These are phyloP conservation scores for Westerdykella aurantiaca DNA, from an alignment of 2,329 filamentous ascomycete genomes.

Conservation along the genomic window DNA sequence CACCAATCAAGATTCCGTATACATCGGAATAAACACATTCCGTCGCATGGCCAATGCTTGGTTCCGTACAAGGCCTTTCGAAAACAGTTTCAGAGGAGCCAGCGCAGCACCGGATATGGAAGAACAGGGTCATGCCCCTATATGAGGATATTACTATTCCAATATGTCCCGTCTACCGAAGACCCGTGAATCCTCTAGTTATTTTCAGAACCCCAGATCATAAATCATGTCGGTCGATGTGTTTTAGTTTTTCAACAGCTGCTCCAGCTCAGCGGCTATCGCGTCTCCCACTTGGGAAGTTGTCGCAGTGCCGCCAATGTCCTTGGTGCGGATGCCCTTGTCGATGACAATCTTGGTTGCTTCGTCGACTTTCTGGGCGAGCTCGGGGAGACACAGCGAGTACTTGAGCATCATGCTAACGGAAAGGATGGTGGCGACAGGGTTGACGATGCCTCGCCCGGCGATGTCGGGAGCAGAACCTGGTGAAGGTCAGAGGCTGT, in stretches of 20 bases:
- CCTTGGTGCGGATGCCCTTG: constrained; percentile 68
- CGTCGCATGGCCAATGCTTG: no score
- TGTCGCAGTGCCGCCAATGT: constrained; percentile 71
- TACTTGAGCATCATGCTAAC: constrained; percentile 96
- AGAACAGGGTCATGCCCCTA: no score
- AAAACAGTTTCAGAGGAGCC: no score
- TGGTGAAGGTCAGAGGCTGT: constrained; percentile 29
- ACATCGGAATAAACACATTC: no score
- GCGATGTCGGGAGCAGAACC: constrained; percentile 91
- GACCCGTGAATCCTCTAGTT: no score
- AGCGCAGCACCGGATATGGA: no score
- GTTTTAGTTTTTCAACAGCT: constrained; percentile 49
- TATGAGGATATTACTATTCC: no score
- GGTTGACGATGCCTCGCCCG: constrained; percentile 86
- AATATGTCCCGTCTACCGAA: no score
- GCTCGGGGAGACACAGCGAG: constrained; percentile 71
- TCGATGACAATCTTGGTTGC: constrained; percentile 79
- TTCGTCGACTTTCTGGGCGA: constrained; percentile 73
- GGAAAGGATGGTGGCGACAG: constrained; percentile 84
- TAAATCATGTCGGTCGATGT: background rate
- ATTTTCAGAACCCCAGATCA: no score
- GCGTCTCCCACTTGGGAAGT: constrained; percentile 81
- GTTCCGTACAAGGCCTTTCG: no score
- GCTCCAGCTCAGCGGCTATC: constrained; percentile 66
- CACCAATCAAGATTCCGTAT: no score